These are phyloP conservation scores for Magnusiomyces sp. DNA, from an alignment of 1,139 yeast genomes.

Conservation along the genomic window DNA sequence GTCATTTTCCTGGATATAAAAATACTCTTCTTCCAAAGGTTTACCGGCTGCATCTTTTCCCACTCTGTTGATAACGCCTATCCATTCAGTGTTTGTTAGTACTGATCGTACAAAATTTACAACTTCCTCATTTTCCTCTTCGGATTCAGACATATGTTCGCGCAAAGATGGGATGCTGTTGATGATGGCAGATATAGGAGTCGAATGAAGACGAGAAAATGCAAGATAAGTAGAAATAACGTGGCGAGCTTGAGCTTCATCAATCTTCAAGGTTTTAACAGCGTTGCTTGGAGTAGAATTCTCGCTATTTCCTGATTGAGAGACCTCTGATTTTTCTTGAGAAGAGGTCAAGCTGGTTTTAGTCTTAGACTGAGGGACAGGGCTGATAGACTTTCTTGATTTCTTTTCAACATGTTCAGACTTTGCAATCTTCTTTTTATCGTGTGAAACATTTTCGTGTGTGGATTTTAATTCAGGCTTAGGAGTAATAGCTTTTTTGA, in stretches of 20 bases:
- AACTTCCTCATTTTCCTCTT: slow-evolving; percentile 24
- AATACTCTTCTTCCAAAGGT: slow-evolving; percentile 86
- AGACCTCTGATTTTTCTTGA: no score
- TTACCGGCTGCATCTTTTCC: slow-evolving; percentile 98
- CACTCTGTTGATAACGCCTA: slow-evolving; percentile 76
- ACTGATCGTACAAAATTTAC: slow-evolving; percentile 30
- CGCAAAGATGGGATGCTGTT: slow-evolving; percentile 35
- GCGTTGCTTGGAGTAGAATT: no score
- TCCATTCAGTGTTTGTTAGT: slow-evolving; percentile 44
- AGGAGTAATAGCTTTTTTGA: no score
- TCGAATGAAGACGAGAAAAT: slow-evolving; percentile 77
- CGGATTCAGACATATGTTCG: no score
- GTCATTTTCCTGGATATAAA: slow-evolving; percentile 80
- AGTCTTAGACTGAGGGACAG: no score
- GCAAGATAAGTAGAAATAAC: slow-evolving; percentile 77
- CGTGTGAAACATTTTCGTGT: no score
- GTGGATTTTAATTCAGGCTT: no score
- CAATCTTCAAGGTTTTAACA: not conserved
- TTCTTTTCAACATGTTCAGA: no score
- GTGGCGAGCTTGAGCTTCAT: not conserved
- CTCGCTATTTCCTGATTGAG: no score
- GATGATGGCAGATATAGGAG: slow-evolving; percentile 65
- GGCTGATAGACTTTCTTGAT: no score
- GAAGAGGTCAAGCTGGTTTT: no score
- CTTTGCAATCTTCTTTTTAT: no score